A percentile compares a stretch with the other conserved stretches of the same genome.
Conservation (phyloP, 106 monocot species). For the Acorus gramineus region DNA sequence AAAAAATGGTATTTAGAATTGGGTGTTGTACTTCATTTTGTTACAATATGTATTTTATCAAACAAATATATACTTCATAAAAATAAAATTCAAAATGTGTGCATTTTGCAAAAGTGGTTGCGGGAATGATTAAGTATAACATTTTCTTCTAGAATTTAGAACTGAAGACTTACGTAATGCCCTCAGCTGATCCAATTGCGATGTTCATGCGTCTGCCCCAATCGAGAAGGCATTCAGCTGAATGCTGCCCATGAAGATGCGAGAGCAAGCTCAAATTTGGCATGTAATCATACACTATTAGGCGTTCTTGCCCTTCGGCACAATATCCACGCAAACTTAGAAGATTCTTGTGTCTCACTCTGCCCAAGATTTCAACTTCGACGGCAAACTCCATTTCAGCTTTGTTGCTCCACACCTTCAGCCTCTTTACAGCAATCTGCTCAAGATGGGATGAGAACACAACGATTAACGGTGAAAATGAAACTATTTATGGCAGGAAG, state of each 20-base stretch:
- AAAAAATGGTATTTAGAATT: no score
- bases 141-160: neutral
- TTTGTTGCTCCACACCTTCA: constrained; percentile 51
- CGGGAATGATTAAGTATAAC: no score
- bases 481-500: neutral
- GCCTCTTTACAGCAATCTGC: constrained; percentile 61
- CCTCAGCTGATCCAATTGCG: constrained; percentile 64
- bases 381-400: constrained; percentile 56
- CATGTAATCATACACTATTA: constrained; percentile 63
- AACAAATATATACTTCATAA: no score
- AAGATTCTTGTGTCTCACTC: constrained; percentile 54
- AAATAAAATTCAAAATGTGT: no score
- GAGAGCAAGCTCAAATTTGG: constrained; percentile 50
- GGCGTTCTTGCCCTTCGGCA: constrained; percentile 48
- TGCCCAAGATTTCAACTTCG: constrained; percentile 53
- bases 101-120: no score
- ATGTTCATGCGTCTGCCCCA: constrained; percentile 56
- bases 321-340: constrained; percentile 55
- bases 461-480: neutral
- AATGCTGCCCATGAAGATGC: constrained; percentile 50
- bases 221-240: constrained; percentile 36
- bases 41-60: no score
- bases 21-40: no score
- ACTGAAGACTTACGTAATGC: constrained; percentile 37
- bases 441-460: no score